Evolutionary conservation across 495 filamentous ascomycete genomes (phyloP).

Genomic region (Lindgomyces ingoldianus): DNA sequence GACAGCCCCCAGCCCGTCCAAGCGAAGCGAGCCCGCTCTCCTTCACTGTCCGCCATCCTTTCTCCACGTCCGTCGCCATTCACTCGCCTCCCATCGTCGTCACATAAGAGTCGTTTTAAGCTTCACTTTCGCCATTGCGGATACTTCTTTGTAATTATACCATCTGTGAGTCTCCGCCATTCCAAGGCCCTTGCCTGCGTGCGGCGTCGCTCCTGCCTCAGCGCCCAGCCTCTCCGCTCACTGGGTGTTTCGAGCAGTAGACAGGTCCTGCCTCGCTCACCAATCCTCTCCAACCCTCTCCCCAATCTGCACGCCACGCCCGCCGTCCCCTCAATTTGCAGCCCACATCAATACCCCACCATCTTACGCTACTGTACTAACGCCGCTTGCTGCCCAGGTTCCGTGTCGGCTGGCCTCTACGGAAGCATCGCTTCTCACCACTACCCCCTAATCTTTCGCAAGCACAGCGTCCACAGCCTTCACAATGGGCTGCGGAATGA

Average conservation of each 20-base stretch:
- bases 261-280: conserved; percentile 12
- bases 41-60: conserved; percentile 12
- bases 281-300: conserved; percentile 5
- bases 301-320: conserved; percentile 11
- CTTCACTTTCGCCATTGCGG: background rate
- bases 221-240: background rate
- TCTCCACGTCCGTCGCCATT: conserved; percentile 1
- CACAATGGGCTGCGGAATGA: conserved; percentile 99
- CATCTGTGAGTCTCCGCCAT: conserved; percentile 26
- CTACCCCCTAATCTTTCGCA: conserved; percentile 19
- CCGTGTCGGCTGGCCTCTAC: conserved; percentile 36
- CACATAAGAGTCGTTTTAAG: too few relatives aligned
- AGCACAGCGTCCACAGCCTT: conserved; percentile 23
- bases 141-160: conserved; percentile 10
- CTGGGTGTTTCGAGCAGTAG: conserved; percentile 1
- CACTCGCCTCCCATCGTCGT: too few relatives aligned
- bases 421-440: conserved; percentile 15
- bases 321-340: background rate
- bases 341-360: background rate
- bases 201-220: background rate
- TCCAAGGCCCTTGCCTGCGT: background rate
- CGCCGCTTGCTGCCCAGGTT: conserved; percentile 16
- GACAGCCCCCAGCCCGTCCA: conserved; percentile 11
- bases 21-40: conserved; percentile 28
- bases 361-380: conserved; percentile 10